Base-by-base conservation (phyloP, 1,139 yeast genomes). In the Saccharomyces hybrid region DNA sequence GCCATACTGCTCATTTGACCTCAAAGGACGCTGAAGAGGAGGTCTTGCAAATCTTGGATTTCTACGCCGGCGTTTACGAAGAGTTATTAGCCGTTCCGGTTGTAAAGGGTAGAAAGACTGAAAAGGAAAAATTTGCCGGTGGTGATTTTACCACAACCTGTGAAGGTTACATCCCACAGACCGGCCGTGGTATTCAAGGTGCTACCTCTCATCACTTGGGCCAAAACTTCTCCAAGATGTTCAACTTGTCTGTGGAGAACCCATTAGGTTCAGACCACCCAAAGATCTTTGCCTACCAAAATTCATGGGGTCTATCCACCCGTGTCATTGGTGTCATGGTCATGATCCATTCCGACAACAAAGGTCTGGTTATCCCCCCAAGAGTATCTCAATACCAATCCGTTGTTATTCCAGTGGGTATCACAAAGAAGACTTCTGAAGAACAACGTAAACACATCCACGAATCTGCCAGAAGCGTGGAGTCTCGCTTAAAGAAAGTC, bases 161-260 rank as follows among this genome's bases (percentile, higher is more conserved):
- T 62, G 99, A 95, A 76, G 99, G 98, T 63, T 95, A 87, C 73
- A 89, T 95, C 68, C 96, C 97, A 64, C 88, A 96, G 59, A 93
- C 98, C 58, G 99, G 99, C 68, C 88, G 99, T 79, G 99, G 98
- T 79, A 93, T 95, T 66, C 99, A 95, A 77, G 99, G 98, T 75
- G 99, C 90, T 61, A 95, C 99, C 47, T 90, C 98, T 48, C 99
- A 95, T 76, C 95, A 91, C 71, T 79, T 95, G 71, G 99, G 99
- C 62, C 96, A 90, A 73, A 95, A 95, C 81, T 95, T 95, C 78
- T 91, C 98, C 64, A 91, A 90, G 77, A 95, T 95, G 99, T 95
- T 95, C 76, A 87, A 89, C 76, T 88, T 95, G 63, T 77, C 86
- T 47, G 99, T 95, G 50, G 99, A 95, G 76, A 87, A 88, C 73